Base-by-base conservation (phyloP, 306 rosid genomes). In the Begonia loranthoides region DNA sequence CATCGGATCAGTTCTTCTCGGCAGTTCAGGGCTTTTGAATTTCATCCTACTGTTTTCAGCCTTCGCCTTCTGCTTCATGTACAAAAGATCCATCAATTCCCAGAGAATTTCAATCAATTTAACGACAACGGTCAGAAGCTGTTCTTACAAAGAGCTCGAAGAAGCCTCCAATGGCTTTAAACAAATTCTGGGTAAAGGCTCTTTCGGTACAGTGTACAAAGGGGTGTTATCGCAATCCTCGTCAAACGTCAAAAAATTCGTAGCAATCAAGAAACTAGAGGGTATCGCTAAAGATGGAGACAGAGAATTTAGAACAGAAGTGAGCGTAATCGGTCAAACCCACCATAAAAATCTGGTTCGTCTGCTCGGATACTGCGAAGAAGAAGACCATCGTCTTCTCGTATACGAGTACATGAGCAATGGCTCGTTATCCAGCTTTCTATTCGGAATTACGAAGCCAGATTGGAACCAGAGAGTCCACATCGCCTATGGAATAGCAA, bases 21-120 rank as follows among this genome's bases (percentile, higher is more conserved):
- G 84, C 21, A 51, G 67, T 61, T 83, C 76, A 4, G 62, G 52
- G 33, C 60, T 58, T 36, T 60, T 84, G 16, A 66, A 82, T 59
- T 0, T 62, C 9, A 12, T 48, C n/a, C 55, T 51, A 1, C n/a
- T 52, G 49, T 60, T 41, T 1, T 67, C 57, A 46, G 15, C 66
- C 9, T 52, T 67, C 54, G 5, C 67, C 1, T 12, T 66, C 28
- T 36, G 59, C 16, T 56, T 55, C 28, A 59, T 17, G 49, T 33
- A 60, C 49, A 41, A 55, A 33, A 46, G 4, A 39, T 28, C 36
- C 36, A 28, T 28, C 36, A 28, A 28, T 28, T 28, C 36, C 36
- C 36, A 17, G 16, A 46, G 33, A 57, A 0, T 28, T 28, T 28
- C 36, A 28, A 28, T 8, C 36, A 28, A 7, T 28, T 28, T 28